Conservation (phyloP, 1,139 yeast species). For the Candida mesenterica region DNA sequence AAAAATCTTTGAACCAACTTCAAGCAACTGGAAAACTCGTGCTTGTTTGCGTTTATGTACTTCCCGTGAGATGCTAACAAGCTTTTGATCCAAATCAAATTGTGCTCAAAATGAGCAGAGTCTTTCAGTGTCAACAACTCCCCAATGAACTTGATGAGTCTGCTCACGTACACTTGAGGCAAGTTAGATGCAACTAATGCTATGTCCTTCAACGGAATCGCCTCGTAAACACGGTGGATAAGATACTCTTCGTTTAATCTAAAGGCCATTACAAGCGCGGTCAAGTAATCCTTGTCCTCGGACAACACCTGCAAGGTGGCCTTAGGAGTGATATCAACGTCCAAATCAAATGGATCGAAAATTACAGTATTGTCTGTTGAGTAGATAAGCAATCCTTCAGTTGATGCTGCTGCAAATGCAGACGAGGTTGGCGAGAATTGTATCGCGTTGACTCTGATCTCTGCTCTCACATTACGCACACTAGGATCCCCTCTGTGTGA, state of each 20-base stretch:
- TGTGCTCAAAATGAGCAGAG: slow-evolving; percentile 85
- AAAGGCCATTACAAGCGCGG: slow-evolving; percentile 90
- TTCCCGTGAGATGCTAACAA: slow-evolving; percentile 74
- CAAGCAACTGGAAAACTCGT: slow-evolving; percentile 63
- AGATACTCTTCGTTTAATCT: slow-evolving; percentile 80
- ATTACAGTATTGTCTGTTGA: slow-evolving; percentile 72
- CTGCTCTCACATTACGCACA: slow-evolving; percentile 73
- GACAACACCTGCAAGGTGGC: slow-evolving; percentile 59
- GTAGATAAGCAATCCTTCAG: slow-evolving; percentile 86
- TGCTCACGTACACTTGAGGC: slow-evolving; percentile 74
- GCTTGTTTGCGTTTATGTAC: slow-evolving; percentile 62
- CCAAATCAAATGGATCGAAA: slow-evolving; percentile 95
- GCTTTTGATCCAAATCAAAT: slow-evolving; percentile 74
- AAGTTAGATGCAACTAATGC: slow-evolving; percentile 61
- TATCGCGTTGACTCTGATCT: slow-evolving; percentile 72
- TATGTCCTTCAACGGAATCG: slow-evolving; percentile 74
- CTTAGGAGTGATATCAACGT: slow-evolving; percentile 86
- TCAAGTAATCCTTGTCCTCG: slow-evolving; percentile 66
- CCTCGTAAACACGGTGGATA: slow-evolving; percentile 71
- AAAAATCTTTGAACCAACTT: slow-evolving; percentile 76
- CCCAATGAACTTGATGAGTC: slow-evolving; percentile 70
- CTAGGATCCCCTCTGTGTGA: slow-evolving; percentile 88
- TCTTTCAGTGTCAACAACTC: slow-evolving; percentile 53
- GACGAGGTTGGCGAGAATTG: slow-evolving; percentile 88
- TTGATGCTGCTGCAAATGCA: slow-evolving; percentile 92